Base-by-base conservation (phyloP, 176 grass and related monocot species). In the Typha latifolia region DNA sequence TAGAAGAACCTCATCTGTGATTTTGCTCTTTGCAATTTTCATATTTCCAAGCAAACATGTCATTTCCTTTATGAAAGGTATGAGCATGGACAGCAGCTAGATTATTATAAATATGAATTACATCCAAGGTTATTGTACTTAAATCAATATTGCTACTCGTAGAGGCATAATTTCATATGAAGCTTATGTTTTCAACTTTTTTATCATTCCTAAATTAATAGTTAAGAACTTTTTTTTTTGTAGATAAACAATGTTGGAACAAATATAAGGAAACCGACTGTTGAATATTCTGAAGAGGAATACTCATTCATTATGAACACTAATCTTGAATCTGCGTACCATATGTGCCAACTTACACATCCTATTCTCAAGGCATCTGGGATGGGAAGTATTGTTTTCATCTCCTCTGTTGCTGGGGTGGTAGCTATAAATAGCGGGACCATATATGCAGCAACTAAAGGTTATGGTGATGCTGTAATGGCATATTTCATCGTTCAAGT, bases 211-310 rank as follows among this genome's bases (percentile, higher is more conserved):
- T 59, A 21, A 59, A 19, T 59, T 16, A 22, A 19, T 19, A 19
- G 8, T 59, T 9, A 21, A 9, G 1, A 9, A 16, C n/a, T 53
- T 63, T 85, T 49, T 53, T 49, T 69, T 21, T 11, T 90, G 24
- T 49, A 89, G 93, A 72, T 92, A 70, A 97, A 92, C 61, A 97
- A 92, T 78, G 85, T 82, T 14, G 93, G 82, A 15, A 92, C 85
- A 74, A 92, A 92, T 78, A 78, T 75, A 80, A 68, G 49, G 64
- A 89, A 84, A n/a, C 9, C 72, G 18, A 90, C 93, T 11, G 63
- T 70, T 65, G 83, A 92, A 20, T 97, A 53, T 74, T 78, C 66
- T 50, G 59, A 78, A 26, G 81, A 89, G 12, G 88, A 97, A 3
- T 97, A 86, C 69, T 89, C 85, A 3, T 82, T 86, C 37, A 1